Evolutionary conservation across 352 stramenopile species (phyloP), one percentile per base, ranked within the genome.

Genomic region (Globisporangium megalacanthum): DNA sequence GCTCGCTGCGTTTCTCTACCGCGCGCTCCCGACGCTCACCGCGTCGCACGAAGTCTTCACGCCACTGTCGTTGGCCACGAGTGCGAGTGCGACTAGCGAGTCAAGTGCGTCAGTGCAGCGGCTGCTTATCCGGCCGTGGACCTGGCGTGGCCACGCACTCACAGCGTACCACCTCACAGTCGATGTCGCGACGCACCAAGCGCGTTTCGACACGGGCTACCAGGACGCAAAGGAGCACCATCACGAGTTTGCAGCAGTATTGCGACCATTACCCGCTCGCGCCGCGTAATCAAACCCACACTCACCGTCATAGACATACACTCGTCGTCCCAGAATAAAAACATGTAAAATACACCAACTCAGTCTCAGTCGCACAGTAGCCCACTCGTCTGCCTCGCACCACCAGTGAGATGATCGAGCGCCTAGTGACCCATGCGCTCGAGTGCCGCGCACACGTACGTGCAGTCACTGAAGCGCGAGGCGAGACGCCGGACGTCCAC

Each of bases 111-210:
- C 55, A 61, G 56, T 58, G 49, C 69, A 65, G 54, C 65, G 69
- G 17, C 66, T 88, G 49, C 65, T 89, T 35, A 70, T 89, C 19
- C 80, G 75, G 52, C 79, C 79, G 17, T 89, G 75, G 74, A 83
- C 68, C 50, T 89, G 76, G 76, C 74, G 76, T 46, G 73, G 70
- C 14, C 76, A 83, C 39, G 61, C 72, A 48, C 31, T 87, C 10
- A 60, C 62, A 9, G 54, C 76, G 20, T 89, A 80, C 60, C 79
- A 89, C 62, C 64, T 89, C 48, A 79, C 74, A 19, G 74, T 87
- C 8, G 63, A 86, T 52, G 49, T 87, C 14, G 59, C 35, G 15
- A 75, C 59, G 42, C 78, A 87, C 59, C 68, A 87, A 53, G 54
- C 73, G 35, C 70, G 67, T 49, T 89, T 87, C 52, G 74, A 83